A percentile compares a stretch with the other conserved stretches of the same genome.
These are phyloP conservation scores for Euphrasia confusa DNA, from an alignment of 257 asterid genomes.

Conservation along the genomic window DNA sequence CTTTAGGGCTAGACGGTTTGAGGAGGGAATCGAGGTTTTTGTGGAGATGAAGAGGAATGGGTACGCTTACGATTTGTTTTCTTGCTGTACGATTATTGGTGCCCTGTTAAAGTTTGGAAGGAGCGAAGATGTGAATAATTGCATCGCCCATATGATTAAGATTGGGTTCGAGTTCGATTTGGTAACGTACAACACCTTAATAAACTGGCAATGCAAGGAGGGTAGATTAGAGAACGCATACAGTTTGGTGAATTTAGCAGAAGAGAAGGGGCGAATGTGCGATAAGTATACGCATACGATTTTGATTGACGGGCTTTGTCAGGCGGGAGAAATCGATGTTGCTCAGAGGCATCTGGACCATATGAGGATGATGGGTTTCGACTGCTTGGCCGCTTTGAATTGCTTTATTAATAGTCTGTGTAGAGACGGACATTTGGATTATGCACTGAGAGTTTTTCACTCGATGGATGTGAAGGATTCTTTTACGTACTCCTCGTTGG, in stretches of 20 bases:
- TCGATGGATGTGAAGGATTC: conserved; percentile 60
- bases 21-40: conserved; percentile 60
- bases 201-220: conserved; percentile 62
- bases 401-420: conserved; percentile 66
- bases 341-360: conserved; percentile 49
- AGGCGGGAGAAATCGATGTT: conserved; percentile 48
- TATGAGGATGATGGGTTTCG: conserved; percentile 49
- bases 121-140: conserved; percentile 40
- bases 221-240: conserved; percentile 56
- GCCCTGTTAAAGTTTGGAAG: conserved; percentile 59
- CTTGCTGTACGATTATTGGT: conserved; percentile 67
- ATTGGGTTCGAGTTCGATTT: conserved; percentile 73
- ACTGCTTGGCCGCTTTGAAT: conserved; percentile 66
- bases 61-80: conserved; percentile 66
- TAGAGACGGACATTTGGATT: conserved; percentile 54
- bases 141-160: conserved; percentile 58
- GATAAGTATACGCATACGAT: conserved; percentile 76
- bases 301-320: conserved; percentile 76
- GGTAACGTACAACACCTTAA: conserved; percentile 64
- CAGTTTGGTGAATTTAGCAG: conserved; percentile 43
- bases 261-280: conserved; percentile 49
- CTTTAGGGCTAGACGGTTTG: conserved; percentile 43
- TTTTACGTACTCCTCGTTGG: conserved; percentile 69
- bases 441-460: conserved; percentile 57
- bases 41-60: conserved; percentile 77